phyloP scores from a whole-genome alignment of 208 protist species.

The Crithidia sp. region DNA sequence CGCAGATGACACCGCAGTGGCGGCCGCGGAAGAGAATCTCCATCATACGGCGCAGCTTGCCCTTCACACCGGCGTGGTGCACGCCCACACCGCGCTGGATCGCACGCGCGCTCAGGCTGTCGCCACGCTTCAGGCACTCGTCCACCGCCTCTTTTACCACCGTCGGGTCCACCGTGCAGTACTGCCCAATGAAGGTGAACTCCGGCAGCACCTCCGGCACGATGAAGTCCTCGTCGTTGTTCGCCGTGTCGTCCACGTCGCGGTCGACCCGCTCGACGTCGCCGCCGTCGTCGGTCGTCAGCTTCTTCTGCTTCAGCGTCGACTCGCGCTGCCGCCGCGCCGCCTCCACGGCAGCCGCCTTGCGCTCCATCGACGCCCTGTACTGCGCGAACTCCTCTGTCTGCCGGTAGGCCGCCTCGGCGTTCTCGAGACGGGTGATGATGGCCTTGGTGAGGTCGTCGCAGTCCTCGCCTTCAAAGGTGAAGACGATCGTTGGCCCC shows the following conservation, averaged over 20 bases:
- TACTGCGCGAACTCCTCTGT: constrained; percentile 90
- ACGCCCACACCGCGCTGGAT: constrained; percentile 91
- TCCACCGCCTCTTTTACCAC: constrained; percentile 53
- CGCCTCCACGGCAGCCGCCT: constrained; percentile 63
- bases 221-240: constrained; percentile 60
- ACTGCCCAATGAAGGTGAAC: constrained; percentile 85
- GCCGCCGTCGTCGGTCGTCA: constrained; percentile 78
- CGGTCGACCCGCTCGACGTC: constrained; percentile 59
- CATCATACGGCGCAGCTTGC: constrained; percentile 87
- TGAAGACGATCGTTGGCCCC: constrained; percentile 93
- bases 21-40: constrained; percentile 94
- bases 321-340: constrained; percentile 72
- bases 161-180: constrained; percentile 52
- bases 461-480: constrained; percentile 89
- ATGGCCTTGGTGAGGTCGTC: constrained; percentile 85
- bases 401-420: constrained; percentile 77
- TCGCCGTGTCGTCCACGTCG: constrained; percentile 48
- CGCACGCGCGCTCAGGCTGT: constrained; percentile 69
- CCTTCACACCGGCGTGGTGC: constrained; percentile 92
- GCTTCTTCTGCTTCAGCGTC: constrained; percentile 76
- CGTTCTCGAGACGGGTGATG: constrained; percentile 76
- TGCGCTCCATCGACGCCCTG: constrained; percentile 64
- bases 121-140: constrained; percentile 74
- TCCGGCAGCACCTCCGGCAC: constrained; percentile 87
- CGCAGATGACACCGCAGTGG: constrained; percentile 92